Conservation (phyloP, 2,329 filamentous ascomycete species). For the Geosmithia flava region DNA sequence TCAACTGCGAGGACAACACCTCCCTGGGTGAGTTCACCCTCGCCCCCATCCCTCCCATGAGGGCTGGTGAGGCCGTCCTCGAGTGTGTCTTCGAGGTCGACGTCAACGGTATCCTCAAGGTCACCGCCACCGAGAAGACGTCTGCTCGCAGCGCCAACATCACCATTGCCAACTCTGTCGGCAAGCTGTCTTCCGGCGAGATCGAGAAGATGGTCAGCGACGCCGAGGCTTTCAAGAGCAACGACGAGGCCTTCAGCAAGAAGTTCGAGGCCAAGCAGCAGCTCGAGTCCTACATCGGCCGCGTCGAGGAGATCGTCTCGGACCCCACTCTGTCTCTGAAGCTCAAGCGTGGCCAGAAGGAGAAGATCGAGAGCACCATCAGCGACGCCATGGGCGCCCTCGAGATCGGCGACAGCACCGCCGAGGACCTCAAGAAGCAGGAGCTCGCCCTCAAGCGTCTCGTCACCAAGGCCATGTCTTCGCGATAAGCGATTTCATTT, state of each 20-base stretch:
- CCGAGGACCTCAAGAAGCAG: constrained; percentile 99
- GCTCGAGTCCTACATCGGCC: constrained; percentile 96
- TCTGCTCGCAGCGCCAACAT: constrained; percentile 98
- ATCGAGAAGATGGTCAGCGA: constrained; percentile 99
- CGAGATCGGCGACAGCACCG: constrained; percentile 81
- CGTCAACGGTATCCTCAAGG: constrained; percentile 96
- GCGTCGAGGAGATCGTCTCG: constrained; percentile 97
- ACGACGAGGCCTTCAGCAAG: constrained; percentile 98
- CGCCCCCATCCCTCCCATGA: constrained; percentile 92
- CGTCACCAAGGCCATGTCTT: constrained; percentile 96
- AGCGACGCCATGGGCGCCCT: constrained; percentile 96
- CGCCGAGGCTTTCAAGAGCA: constrained; percentile 98
- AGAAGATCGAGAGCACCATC: constrained; percentile 96
- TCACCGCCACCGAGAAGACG: constrained; percentile 94
- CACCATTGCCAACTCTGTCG: constrained; percentile 97
- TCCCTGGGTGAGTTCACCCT: constrained; percentile 96
- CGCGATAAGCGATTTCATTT: constrained; percentile 48
- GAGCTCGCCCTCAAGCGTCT: constrained; percentile 95
- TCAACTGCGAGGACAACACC: constrained; percentile 96
- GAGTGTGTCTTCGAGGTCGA: constrained; percentile 98
- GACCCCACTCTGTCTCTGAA: constrained; percentile 93
- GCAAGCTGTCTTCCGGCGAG: constrained; percentile 94
- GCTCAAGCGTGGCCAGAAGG: constrained; percentile 98
- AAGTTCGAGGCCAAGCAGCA: constrained; percentile 98
- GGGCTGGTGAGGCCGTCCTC: constrained; percentile 96